Evolutionary conservation across 257 asterid species (phyloP), one percentile per base, ranked within the genome.

Genomic region (Solanum chilense): DNA sequence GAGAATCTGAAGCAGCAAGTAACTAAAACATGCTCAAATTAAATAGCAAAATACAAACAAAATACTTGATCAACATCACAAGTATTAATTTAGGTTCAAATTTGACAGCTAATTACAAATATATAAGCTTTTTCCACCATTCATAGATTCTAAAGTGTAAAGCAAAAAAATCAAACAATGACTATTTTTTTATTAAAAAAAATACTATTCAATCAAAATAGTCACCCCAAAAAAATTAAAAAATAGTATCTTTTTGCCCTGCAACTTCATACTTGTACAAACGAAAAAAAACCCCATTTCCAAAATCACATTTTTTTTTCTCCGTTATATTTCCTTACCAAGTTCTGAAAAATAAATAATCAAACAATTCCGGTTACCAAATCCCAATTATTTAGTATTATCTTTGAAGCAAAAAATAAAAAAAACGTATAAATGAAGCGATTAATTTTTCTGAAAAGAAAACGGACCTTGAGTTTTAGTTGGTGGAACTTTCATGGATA

Each of bases 391-490:
- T 8, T 31, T 21, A 6, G 6, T 20, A 18, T 16, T 71, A 44
- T 42, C 47, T 73, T 35, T 20, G 16, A 27, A 64, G 74, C 29
- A 84, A 62, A 14, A 10, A 5, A 4, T 1, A n/a, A 11, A 35
- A 23, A 84, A n/a, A 11, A 35, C 37, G 66, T 21, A 9, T 0
- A 70, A 35, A 73, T 16, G 3, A 56, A 49, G 15, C 11, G 66
- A 56, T 10, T 8, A 70, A 69, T 41, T 69, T 21, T 20, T 8
- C 12, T 41, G 5, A 42, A 82, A 23, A 27, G 47, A 9, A 85
- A 1, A 25, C 41, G 47, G 12, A 94, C 98, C 98, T 94, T 92
- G 96, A 90, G 89, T 85, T 90, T 88, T 86, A 78, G 93, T 87
- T 39, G 92, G 88, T 41, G 94, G 94, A 88, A 91, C 90, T 86